phyloP scores from a whole-genome alignment of 1,139 yeast genomes.

The Debaryomyces psychrophilus region DNA sequence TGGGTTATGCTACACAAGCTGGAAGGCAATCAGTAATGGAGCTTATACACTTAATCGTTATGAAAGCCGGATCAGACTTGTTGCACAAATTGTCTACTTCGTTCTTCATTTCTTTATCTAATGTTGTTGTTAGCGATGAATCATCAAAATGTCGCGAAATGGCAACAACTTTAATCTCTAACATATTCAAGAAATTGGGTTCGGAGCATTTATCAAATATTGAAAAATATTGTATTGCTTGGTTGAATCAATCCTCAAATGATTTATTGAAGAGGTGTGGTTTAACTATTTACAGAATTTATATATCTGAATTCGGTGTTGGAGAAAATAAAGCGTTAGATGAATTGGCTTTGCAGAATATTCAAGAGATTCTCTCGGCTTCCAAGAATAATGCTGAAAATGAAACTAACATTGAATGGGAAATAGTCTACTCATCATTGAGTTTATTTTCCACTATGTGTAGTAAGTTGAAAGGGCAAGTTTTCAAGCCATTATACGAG shows the following conservation, averaged over 20 bases:
- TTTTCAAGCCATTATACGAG: conserved; percentile 34
- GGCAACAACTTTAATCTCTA: conserved; percentile 67
- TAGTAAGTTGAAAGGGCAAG: conserved; percentile 30
- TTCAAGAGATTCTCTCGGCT: conserved; percentile 43
- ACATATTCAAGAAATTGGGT: conserved; percentile 57
- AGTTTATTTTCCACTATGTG: conserved; percentile 53
- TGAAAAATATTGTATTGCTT: conserved; percentile 62
- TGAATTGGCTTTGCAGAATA: conserved; percentile 37
- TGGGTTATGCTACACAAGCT: conserved; percentile 80
- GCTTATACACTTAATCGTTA: conserved; percentile 68
- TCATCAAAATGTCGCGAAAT: conserved; percentile 82
- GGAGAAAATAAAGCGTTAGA: conserved; percentile 43
- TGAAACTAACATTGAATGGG: conserved; percentile 63
- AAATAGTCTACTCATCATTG: conserved; percentile 68
- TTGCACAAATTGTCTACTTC: conserved; percentile 67
- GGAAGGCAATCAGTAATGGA: conserved; percentile 95
- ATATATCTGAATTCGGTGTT: conserved; percentile 53
- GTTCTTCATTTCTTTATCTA: conserved; percentile 80
- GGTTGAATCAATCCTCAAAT: conserved; percentile 67
- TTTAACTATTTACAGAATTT: conserved; percentile 69
- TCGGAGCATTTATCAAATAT: conserved; percentile 43
- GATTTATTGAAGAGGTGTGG: conserved; percentile 73
- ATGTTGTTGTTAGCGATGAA: conserved; percentile 78
- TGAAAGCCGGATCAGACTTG: conserved; percentile 66
- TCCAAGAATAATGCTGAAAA: conserved; percentile 33